phyloP scores from a whole-genome alignment of 2,329 filamentous ascomycete species.

The Cladosporium sp. region DNA sequence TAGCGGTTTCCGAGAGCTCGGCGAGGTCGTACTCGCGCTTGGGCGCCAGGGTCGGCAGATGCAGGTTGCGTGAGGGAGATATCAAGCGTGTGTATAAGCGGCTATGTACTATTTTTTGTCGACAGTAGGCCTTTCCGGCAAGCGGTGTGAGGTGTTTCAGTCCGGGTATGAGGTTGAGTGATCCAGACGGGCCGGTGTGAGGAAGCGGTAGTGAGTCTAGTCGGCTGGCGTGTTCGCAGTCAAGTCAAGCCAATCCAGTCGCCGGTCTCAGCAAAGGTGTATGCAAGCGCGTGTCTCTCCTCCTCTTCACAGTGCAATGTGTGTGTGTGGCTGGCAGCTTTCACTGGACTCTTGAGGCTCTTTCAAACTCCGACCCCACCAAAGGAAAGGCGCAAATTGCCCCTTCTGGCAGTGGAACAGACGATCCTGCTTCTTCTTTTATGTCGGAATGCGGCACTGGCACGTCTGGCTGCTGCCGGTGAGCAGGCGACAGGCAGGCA shows the following conservation, averaged over 20 bases:
- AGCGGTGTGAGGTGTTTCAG: conserved; percentile 1
- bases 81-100: conserved; percentile 2
- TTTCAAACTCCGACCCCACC: conserved; percentile 9
- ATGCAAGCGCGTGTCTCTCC: not conserved
- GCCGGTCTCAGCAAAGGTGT: not conserved
- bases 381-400: conserved; percentile 12
- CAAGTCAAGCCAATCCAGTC: not conserved
- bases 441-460: not conserved
- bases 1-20: conserved; percentile 15
- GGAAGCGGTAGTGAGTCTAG: not conserved
- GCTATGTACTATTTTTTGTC: not conserved
- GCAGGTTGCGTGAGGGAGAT: not conserved
- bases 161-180: not conserved
- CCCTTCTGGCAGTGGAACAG: not conserved
- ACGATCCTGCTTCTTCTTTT: not conserved
- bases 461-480: not conserved
- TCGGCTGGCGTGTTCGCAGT: not conserved
- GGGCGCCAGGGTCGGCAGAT: conserved; percentile 14
- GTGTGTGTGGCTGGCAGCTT: conserved; percentile 1
- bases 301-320: not conserved
- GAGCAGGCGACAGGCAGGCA: not conserved
- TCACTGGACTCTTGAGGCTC: not conserved
- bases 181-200: not conserved
- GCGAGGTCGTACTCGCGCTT: conserved; percentile 17
- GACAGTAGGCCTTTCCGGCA: not conserved